Evolutionary conservation across 257 asterid genomes (phyloP).

Genomic region (Solanum virginianum): DNA sequence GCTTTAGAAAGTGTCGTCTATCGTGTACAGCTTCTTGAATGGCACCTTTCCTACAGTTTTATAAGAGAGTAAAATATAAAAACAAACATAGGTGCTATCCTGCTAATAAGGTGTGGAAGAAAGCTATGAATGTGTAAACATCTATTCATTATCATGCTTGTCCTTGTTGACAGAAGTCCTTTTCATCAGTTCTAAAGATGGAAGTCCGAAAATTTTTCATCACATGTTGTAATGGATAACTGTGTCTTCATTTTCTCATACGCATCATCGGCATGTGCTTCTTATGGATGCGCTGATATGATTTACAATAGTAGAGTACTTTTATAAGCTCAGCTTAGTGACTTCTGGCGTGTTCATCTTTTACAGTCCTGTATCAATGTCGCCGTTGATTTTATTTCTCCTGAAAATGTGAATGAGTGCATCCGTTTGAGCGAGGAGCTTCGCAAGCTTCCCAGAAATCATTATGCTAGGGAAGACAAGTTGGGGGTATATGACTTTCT

Average conservation of each 20-base stretch:
- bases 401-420: constrained; percentile 28
- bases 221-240: not conserved
- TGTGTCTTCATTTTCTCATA: not conserved
- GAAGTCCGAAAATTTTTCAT: not conserved
- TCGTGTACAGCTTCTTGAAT: not conserved
- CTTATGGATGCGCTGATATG: not conserved
- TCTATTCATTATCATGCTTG: not conserved
- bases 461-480: constrained; percentile 30
- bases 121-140: not conserved
- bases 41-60: not conserved
- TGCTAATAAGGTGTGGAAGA: not conserved
- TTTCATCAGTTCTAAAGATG: not conserved
- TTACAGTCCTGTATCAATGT: constrained; percentile 38
- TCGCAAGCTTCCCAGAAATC: constrained; percentile 27
- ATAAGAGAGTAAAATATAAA: not conserved
- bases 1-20: not conserved
- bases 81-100: not conserved
- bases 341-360: not conserved
- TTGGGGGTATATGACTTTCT: constrained; percentile 18
- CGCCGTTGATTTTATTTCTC: constrained; percentile 34
- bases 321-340: not conserved
- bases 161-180: not conserved
- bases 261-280: not conserved
- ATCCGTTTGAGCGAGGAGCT: constrained; percentile 24
- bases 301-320: not conserved